A percentile compares a stretch with the other conserved stretches of the same genome.
Evolutionary conservation across 23 red algal species (phyloP).

Genomic region (Gracilaria gracilis): DNA sequence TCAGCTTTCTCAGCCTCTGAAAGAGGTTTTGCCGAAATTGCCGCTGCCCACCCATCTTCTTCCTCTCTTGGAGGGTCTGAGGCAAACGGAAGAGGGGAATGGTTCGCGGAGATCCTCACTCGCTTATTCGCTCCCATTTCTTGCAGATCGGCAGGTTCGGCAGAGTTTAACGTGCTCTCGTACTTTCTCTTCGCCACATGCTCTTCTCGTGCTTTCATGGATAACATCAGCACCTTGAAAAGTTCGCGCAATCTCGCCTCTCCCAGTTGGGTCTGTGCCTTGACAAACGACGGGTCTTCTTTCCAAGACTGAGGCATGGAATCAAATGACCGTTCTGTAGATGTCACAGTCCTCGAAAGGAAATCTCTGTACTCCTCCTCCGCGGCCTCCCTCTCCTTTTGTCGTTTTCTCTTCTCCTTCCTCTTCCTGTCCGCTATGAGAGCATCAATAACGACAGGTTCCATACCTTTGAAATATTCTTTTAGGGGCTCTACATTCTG

Average conservation of each 20-base stretch:
- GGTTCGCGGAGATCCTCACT: constrained; percentile 26
- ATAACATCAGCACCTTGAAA: constrained; percentile 6
- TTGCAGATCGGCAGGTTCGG: constrained; percentile 12
- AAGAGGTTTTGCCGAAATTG: constrained; percentile 50
- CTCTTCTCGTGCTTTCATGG: constrained; percentile 27
- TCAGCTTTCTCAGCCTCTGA: constrained; percentile 53
- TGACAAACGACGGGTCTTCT: constrained; percentile 12
- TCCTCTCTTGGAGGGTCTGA: constrained; percentile 30
- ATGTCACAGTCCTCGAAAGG: constrained; percentile 9
- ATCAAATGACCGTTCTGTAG: constrained; percentile 11
- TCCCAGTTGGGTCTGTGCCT: neutral
- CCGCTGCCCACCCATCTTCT: constrained; percentile 71
- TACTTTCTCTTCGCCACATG: constrained; percentile 24
- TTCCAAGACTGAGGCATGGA: constrained; percentile 26
- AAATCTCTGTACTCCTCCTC: constrained; percentile 53
- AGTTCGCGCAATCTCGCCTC: constrained; percentile 24
- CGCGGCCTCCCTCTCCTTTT: constrained; percentile 42
- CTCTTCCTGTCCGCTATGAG: constrained; percentile 47
- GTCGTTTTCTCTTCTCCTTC: constrained; percentile 59
- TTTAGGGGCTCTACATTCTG: constrained; percentile 28
- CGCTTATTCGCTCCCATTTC: constrained; percentile 26
- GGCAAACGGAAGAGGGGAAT: constrained; percentile 18
- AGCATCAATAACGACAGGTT: constrained; percentile 47
- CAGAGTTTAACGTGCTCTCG: constrained; percentile 32
- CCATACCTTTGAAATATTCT: constrained; percentile 34